These are phyloP conservation scores for Chlamydomonas urium DNA, from an alignment of 139 green algal genomes.

Conservation along the genomic window DNA sequence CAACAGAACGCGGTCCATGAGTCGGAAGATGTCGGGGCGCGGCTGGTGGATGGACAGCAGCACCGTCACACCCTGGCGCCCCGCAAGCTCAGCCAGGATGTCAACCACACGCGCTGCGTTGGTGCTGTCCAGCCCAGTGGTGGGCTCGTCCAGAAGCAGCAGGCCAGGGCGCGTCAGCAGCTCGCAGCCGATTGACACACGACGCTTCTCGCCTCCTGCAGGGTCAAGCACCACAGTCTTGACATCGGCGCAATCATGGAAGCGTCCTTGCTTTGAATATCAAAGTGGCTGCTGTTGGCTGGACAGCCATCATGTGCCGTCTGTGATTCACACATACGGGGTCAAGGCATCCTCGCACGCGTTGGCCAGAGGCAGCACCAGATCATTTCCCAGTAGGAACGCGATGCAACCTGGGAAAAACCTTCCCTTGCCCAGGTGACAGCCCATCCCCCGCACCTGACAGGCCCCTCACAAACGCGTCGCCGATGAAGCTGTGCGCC, in stretches of 20 bases:
- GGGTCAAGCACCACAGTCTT: background rate
- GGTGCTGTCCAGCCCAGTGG: slow-evolving; percentile 60
- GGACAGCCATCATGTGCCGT: too few relatives aligned
- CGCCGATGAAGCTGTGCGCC: slow-evolving; percentile 52
- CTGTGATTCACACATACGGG: too few relatives aligned
- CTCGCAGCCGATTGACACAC: slow-evolving; percentile 64
- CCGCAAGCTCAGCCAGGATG: slow-evolving; percentile 50
- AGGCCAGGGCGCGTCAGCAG: slow-evolving; percentile 62
- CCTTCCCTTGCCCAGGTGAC: too few relatives aligned
- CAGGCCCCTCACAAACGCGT: slow-evolving; percentile 49
- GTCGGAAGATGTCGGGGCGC: slow-evolving; percentile 56
- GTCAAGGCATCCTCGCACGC: too few relatives aligned
- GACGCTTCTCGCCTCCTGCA: slow-evolving; percentile 53
- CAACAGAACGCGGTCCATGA: slow-evolving; percentile 57
- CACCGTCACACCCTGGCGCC: slow-evolving; percentile 38
- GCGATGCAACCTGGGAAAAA: too few relatives aligned
- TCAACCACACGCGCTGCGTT: slow-evolving; percentile 65
- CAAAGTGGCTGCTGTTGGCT: too few relatives aligned
- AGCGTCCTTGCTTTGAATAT: too few relatives aligned
- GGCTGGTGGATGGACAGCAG: slow-evolving; percentile 69
- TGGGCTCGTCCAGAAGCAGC: slow-evolving; percentile 82
- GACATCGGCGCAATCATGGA: background rate
- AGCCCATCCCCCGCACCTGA: too few relatives aligned
- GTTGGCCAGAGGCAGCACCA: too few relatives aligned
- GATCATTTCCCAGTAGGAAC: too few relatives aligned